Evolutionary conservation across 2,329 filamentous ascomycete genomes (phyloP).

Genomic region (Magnaporthiopsis rhizophila): DNA sequence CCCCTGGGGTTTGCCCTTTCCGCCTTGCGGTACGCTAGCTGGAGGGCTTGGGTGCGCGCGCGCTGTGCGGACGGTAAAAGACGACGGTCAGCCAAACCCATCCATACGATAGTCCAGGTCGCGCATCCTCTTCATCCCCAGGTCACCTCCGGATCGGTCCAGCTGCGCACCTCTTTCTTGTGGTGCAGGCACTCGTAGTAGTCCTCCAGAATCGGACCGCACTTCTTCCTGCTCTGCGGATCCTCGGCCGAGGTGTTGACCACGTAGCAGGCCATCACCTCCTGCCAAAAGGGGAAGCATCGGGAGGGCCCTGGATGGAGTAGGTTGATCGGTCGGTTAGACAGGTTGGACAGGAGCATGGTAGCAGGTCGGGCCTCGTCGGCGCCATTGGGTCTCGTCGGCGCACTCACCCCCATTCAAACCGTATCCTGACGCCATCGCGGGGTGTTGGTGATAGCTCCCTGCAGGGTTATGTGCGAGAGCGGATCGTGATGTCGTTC

Average conservation of each 20-base stretch:
- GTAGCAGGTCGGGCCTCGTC: not conserved
- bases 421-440: constrained; percentile 77
- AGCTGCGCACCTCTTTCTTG: constrained; percentile 77
- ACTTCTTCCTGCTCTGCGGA: constrained; percentile 78
- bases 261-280: constrained; percentile 96
- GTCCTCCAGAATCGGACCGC: constrained; percentile 77
- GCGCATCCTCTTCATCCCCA: constrained; percentile 1
- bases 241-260: constrained; percentile 80
- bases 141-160: not conserved
- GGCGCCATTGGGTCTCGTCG: constrained; percentile 3
- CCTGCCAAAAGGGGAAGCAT: constrained; percentile 99
- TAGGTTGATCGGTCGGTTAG: constrained; percentile 8
- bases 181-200: constrained; percentile 99
- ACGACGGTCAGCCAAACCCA: not conserved
- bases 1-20: constrained; percentile 69
- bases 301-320: constrained; percentile 49
- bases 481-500: not conserved
- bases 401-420: constrained; percentile 63
- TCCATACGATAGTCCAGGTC: not conserved
- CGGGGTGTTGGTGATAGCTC: constrained; percentile 14
- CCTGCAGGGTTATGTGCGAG: constrained; percentile 3
- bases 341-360: not conserved
- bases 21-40: constrained; percentile 76
- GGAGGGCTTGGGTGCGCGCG: constrained; percentile 68
- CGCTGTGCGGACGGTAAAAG: constrained; percentile 43